Percentiles rank a stretch among this genome's conserved stretches.
Conservation (phyloP, 2,329 filamentous ascomycete species). For the Fusarium neocosmosporiellum region DNA sequence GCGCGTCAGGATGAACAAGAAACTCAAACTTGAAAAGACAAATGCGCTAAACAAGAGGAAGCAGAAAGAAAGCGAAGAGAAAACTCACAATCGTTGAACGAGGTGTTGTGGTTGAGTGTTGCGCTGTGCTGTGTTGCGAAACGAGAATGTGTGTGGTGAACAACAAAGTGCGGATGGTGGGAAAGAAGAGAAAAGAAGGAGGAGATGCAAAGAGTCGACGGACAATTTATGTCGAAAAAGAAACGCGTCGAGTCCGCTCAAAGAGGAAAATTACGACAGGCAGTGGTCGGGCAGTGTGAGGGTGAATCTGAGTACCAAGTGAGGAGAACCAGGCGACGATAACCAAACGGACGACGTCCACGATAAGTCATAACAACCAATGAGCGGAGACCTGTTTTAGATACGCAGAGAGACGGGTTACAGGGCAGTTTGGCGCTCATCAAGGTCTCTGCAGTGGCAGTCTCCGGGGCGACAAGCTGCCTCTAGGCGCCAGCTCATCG, state of each 20-base stretch:
- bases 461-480: conserved; percentile 2
- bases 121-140: neutral
- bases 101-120: conserved; percentile 6
- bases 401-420: neutral
- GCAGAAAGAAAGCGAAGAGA: neutral
- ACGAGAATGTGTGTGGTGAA: neutral
- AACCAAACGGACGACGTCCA: conserved; percentile 12
- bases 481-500: conserved; percentile 7
- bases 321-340: conserved; percentile 2
- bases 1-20: neutral
- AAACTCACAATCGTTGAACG: conserved; percentile 6
- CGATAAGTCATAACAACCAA: neutral
- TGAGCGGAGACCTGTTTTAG: neutral
- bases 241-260: neutral
- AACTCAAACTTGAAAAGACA: neutral
- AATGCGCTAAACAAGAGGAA: neutral
- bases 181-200: neutral
- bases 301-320: conserved; percentile 4
- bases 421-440: neutral
- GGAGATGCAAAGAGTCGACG: neutral
- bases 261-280: neutral
- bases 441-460: neutral
- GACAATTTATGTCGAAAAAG: neutral
- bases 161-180: conserved; percentile 3
- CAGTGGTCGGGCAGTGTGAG: neutral